Evolutionary conservation across 2,329 filamentous ascomycete species (phyloP), one percentile per base, ranked within the genome.

Genomic region (Coniochaeta hoffmannii): DNA sequence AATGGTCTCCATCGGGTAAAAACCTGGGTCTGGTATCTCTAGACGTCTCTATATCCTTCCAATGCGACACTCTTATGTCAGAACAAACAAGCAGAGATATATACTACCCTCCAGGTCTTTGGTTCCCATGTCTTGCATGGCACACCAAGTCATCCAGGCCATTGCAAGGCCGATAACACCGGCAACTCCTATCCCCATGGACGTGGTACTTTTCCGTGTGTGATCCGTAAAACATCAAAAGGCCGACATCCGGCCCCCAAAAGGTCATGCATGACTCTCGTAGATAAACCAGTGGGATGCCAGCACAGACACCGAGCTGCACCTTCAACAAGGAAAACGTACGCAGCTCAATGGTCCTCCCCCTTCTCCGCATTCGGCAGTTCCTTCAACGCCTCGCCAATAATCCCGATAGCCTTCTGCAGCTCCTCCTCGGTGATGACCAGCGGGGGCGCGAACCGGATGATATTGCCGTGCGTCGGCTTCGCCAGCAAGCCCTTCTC

Each of bases 401-500:
- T 96, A 66, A 94, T 93, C 53, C 71, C 71, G 55, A 97, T 70
- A 1, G 93, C 88, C 67, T 85, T 82, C 63, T 85, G 80, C 62
- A 99, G 87, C 74, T 99, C 85, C 58, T 87, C 82, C 67, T 97
- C 91, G 26, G 87, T 91, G 66, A 99, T 97, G 61, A 99, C 91
- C 55, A 99, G 78, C 19, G 94, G 94, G 50, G 94, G 94, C n/a
- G 94, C 94, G 59, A 99, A 87, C 56, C 94, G 89, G 69, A 99
- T 99, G 71, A 99, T 97, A 73, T 97, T 97, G 68, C 96, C 87
- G 73, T 99, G 94, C 7, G 94, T 99, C 30, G 94, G 94, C 82
- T 99, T 99, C 65, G 94, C 94, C 81, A 99, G 71, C 56, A 99
- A 76, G 57, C 94, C 94, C 81, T 97, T 97, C 72, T 87, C 84